Conservation (phyloP, 768 basidiomycete species). For the Pulveroboletus sp. region DNA sequence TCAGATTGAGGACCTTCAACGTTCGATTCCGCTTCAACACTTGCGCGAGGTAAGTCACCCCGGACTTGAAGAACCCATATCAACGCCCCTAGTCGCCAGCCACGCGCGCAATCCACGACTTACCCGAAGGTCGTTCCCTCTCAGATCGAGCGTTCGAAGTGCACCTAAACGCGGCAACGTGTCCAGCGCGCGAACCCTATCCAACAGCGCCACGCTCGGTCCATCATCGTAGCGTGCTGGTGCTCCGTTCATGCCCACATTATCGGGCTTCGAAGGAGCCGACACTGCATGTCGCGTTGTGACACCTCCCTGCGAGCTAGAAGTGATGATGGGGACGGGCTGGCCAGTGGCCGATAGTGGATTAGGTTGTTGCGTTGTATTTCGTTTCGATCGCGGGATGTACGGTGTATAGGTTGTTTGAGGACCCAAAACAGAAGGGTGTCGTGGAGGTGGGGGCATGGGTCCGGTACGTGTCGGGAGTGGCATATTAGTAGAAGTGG, state of each 20-base stretch:
- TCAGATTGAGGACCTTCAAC: constrained; percentile 87
- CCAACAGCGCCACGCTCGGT: constrained; percentile 74
- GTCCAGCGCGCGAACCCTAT: constrained; percentile 88
- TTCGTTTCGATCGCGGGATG: constrained; percentile 61
- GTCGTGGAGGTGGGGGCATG: constrained; percentile 47
- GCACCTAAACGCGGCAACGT: constrained; percentile 80
- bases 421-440: constrained; percentile 41
- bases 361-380: constrained; percentile 28
- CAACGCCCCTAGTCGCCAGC: background rate
- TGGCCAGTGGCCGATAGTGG: constrained; percentile 40
- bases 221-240: constrained; percentile 32
- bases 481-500: constrained; percentile 23
- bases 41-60: constrained; percentile 88
- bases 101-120: constrained; percentile 29
- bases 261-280: background rate
- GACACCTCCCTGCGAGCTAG: constrained; percentile 51
- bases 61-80: constrained; percentile 38
- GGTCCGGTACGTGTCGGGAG: constrained; percentile 34
- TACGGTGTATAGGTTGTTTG: constrained; percentile 85
- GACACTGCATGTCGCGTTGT: constrained; percentile 41
- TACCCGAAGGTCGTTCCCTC: constrained; percentile 88
- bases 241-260: background rate
- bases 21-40: constrained; percentile 95
- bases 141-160: constrained; percentile 84
- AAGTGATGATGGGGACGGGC: constrained; percentile 68